These are phyloP conservation scores for Selaginella moellendorffii DNA, from an alignment of 75 land plant species.

Conservation along the genomic window DNA sequence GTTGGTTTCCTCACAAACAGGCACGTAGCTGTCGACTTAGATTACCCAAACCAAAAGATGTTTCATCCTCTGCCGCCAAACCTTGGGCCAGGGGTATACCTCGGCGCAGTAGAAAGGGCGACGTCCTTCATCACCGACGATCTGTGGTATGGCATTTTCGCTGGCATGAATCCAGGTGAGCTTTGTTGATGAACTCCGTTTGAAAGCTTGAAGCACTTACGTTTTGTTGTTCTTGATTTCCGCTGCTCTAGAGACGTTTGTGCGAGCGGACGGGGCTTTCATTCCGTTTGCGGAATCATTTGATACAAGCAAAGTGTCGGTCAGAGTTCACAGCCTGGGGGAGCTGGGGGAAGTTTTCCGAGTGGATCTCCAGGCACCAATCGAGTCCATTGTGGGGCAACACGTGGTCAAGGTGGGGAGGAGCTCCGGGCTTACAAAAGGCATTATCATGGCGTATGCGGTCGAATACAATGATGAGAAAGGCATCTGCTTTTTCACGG, in stretches of 20 bases:
- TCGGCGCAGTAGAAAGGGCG: conserved; percentile 74
- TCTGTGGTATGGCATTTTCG: conserved; percentile 79
- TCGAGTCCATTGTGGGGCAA: conserved; percentile 50
- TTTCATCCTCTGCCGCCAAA: conserved; percentile 82
- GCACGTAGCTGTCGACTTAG: conserved; percentile 77
- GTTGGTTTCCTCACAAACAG: conserved; percentile 69
- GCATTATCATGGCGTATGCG: conserved; percentile 67
- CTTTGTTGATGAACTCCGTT: not conserved
- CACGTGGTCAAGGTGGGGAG: conserved; percentile 71
- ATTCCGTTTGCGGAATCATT: conserved; percentile 62
- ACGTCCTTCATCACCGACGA: conserved; percentile 75
- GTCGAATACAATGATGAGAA: conserved; percentile 85
- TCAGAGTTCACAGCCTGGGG: conserved; percentile 53
- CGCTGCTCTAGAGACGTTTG: conserved; percentile 18
- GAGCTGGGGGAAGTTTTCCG: conserved; percentile 61
- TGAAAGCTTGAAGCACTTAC: not conserved
- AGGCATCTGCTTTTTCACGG: conserved; percentile 70
- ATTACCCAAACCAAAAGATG: conserved; percentile 79
- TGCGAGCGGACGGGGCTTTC: conserved; percentile 61
- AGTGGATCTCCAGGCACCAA: conserved; percentile 59
- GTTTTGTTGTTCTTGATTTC: not conserved
- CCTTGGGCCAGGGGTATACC: conserved; percentile 71
- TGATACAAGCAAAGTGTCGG: conserved; percentile 43
- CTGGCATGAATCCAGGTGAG: conserved; percentile 71
- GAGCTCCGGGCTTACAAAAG: conserved; percentile 66